Evolutionary conservation across 495 filamentous ascomycete species (phyloP).

Genomic region (Aspergillus ellipticus): DNA sequence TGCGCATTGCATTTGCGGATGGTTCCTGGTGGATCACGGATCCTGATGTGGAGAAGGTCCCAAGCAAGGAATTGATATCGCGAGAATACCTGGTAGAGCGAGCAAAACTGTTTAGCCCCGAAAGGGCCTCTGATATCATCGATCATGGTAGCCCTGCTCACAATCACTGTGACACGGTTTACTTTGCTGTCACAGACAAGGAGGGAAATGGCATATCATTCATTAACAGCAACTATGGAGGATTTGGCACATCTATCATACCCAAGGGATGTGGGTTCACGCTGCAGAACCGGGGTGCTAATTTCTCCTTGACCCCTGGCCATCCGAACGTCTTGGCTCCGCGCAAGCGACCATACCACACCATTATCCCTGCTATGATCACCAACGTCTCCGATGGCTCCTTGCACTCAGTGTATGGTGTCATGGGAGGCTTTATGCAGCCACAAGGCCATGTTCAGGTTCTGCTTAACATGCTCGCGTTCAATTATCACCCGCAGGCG

Average conservation of each 20-base stretch:
- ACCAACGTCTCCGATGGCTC: slow-evolving; percentile 69
- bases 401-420: slow-evolving; percentile 82
- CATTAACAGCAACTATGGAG: slow-evolving; percentile 92
- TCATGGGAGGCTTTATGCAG: slow-evolving; percentile 99
- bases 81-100: slow-evolving; percentile 62
- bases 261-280: slow-evolving; percentile 83
- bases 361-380: slow-evolving; percentile 90
- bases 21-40: slow-evolving; percentile 87
- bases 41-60: slow-evolving; percentile 64
- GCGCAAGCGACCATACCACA: slow-evolving; percentile 91
- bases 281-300: slow-evolving; percentile 88
- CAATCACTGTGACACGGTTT: slow-evolving; percentile 82
- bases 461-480: slow-evolving; percentile 82
- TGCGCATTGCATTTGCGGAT: slow-evolving; percentile 92
- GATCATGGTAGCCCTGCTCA: slow-evolving; percentile 66
- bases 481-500: slow-evolving; percentile 79
- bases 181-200: slow-evolving; percentile 78
- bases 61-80: slow-evolving; percentile 58
- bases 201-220: slow-evolving; percentile 89
- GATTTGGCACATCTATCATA: slow-evolving; percentile 86
- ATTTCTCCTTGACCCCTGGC: slow-evolving; percentile 62
- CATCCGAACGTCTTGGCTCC: slow-evolving; percentile 81
- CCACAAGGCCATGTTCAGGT: slow-evolving; percentile 97
- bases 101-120: slow-evolving; percentile 64
- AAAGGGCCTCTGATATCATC: slow-evolving; percentile 51